Percentiles rank a stretch among this genome's conserved stretches.
phyloP scores from a whole-genome alignment of 2,329 filamentous ascomycete species.

The Paecilomyces sp. region DNA sequence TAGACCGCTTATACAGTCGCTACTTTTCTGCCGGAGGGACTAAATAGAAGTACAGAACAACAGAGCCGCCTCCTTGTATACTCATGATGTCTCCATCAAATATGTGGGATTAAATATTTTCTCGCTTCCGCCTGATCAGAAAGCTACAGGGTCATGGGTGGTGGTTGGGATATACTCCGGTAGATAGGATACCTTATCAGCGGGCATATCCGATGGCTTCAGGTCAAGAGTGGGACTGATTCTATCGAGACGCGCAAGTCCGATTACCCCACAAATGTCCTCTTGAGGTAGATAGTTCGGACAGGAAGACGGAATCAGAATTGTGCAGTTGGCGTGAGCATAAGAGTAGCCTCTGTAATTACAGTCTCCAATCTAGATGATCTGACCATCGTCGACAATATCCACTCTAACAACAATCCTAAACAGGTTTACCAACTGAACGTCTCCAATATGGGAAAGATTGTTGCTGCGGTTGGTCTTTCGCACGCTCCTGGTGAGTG shows the following conservation, averaged over 20 bases:
- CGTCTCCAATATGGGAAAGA: slow-evolving; percentile 4
- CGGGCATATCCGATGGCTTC: not conserved
- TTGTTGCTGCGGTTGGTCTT: slow-evolving; percentile 4
- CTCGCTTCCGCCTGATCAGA: too few species aligned
- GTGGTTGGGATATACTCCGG: too few species aligned
- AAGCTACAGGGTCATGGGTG: too few species aligned
- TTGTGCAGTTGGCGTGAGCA: not conserved
- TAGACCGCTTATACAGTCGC: not conserved
- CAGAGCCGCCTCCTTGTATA: too few species aligned
- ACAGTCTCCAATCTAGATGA: not conserved
- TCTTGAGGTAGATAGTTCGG: not conserved
- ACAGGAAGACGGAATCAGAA: not conserved
- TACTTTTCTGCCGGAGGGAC: not conserved
- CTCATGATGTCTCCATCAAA: too few species aligned
- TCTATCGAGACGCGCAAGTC: not conserved
- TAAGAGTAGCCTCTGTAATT: not conserved
- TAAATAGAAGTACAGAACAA: not conserved
- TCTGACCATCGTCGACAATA: not conserved
- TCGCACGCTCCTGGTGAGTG: slow-evolving; percentile 1
- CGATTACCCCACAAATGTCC: not conserved
- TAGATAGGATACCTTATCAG: not conserved
- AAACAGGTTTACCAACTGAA: not conserved
- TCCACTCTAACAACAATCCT: not conserved
- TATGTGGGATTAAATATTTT: too few species aligned
- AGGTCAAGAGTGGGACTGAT: not conserved